These are phyloP conservation scores for Pseudotsuga menziesii DNA, from an alignment of 75 land plant genomes.

Conservation along the genomic window DNA sequence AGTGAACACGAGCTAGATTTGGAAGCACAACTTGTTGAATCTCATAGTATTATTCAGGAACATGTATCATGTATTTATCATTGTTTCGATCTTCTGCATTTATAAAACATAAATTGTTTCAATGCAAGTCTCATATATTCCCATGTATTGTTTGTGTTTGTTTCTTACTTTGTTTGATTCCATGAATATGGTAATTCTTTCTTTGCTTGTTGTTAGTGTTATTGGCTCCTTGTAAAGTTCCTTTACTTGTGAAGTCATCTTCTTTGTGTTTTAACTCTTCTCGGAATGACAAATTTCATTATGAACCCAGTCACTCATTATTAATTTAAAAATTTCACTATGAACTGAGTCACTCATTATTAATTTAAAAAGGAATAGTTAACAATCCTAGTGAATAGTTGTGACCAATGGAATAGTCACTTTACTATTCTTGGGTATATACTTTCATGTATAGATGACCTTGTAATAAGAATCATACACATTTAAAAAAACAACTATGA, in stretches of 20 bases:
- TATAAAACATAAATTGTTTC: neutral
- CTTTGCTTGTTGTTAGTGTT: neutral
- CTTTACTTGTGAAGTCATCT: neutral
- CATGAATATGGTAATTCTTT: neutral
- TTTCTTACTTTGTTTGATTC: neutral
- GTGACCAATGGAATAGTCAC: neutral
- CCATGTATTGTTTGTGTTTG: neutral
- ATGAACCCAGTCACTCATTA: neutral
- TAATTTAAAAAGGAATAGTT: too few species aligned
- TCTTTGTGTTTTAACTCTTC: neutral
- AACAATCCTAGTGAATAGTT: neutral
- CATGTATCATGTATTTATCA: too few species aligned
- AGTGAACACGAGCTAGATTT: slow-evolving; percentile 95
- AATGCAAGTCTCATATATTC: neutral
- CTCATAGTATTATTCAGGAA: slow-evolving; percentile 94
- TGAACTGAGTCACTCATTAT: too few species aligned
- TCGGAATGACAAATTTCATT: neutral
- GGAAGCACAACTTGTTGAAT: slow-evolving; percentile 99
- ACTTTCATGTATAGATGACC: neutral
- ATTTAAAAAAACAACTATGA: too few species aligned
- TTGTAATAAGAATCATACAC: too few species aligned
- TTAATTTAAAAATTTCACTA: neutral
- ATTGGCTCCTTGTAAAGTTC: neutral
- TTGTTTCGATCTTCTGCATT: neutral
- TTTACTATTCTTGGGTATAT: neutral